Conservation (phyloP, 805 yeast species). For the Nakazawaea populi region DNA sequence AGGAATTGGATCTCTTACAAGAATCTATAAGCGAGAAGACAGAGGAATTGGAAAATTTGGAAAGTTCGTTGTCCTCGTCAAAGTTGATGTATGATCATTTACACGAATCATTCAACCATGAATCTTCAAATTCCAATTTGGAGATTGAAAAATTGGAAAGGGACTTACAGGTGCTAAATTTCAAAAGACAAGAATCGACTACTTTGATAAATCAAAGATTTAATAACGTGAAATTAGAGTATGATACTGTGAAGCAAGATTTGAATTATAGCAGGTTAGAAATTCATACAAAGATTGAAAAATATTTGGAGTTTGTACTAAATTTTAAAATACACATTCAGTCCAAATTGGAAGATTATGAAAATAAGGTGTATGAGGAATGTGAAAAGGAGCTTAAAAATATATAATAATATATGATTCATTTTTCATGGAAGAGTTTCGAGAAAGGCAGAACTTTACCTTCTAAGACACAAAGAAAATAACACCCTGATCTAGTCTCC, state of each 20-base stretch:
- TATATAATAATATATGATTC: background rate
- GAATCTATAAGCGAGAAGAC: constrained; percentile 53
- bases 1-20: constrained; percentile 47
- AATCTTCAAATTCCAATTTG: constrained; percentile 47
- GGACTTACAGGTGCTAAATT: constrained; percentile 36
- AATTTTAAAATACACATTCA: constrained; percentile 66
- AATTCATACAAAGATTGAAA: constrained; percentile 48
- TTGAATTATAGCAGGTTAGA: constrained; percentile 39
- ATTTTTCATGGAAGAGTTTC: too few species aligned
- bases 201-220: constrained; percentile 26
- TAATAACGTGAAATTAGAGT: constrained; percentile 46
- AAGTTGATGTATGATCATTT: constrained; percentile 51
- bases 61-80: constrained; percentile 44
- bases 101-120: constrained; percentile 47
- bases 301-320: constrained; percentile 53
- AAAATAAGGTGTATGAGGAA: constrained; percentile 37
- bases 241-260: constrained; percentile 43
- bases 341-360: constrained; percentile 54
- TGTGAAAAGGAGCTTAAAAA: constrained; percentile 16
- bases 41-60: constrained; percentile 50
- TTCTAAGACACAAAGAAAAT: too few species aligned
- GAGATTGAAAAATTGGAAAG: constrained; percentile 61
- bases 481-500: too few species aligned
- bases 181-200: constrained; percentile 16
- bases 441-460: too few species aligned